Evolutionary conservation across 768 basidiomycete genomes (phyloP).

Genomic region (Pleurotus eryngii): DNA sequence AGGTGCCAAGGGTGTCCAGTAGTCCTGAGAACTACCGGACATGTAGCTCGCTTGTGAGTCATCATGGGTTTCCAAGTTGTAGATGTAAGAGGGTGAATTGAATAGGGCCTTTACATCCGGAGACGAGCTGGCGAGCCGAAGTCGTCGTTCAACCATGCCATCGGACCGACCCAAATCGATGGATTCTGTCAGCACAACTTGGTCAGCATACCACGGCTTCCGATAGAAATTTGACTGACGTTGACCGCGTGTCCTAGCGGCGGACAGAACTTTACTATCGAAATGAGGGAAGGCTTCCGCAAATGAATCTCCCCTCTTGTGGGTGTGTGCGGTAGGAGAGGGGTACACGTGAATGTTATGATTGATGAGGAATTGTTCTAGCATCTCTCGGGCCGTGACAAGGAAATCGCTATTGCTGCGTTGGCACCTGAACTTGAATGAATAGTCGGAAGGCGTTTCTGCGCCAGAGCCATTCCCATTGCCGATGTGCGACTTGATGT

Average conservation of each 20-base stretch:
- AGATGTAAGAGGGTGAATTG: constrained; percentile 81
- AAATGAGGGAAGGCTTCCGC: constrained; percentile 96
- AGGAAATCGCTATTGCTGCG: constrained; percentile 93
- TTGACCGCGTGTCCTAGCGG: constrained; percentile 66
- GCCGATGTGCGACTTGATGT: constrained; percentile 54
- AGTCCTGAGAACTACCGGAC: constrained; percentile 55
- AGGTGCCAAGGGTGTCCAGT: constrained; percentile 75
- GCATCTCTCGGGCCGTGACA: constrained; percentile 83
- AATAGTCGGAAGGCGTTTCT: constrained; percentile 68
- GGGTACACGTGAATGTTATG: constrained; percentile 84
- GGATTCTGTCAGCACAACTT: constrained; percentile 48
- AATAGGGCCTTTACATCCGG: constrained; percentile 96
- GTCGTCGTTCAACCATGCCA: constrained; percentile 64
- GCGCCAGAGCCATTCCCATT: constrained; percentile 44
- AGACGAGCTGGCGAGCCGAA: constrained; percentile 84
- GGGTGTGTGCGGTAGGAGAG: constrained; percentile 71
- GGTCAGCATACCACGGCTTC: constrained; percentile 4
- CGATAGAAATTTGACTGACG: constrained; percentile 28
- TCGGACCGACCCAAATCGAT: constrained; percentile 74
- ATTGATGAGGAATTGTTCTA: constrained; percentile 86
- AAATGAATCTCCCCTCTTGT: constrained; percentile 89
- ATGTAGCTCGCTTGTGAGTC: constrained; percentile 61
- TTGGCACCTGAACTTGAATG: constrained; percentile 96
- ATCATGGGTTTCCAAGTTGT: constrained; percentile 72
- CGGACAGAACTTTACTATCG: constrained; percentile 89